Conservation (phyloP, 495 filamentous ascomycete species). For the Beverwykella pulmonaria region DNA sequence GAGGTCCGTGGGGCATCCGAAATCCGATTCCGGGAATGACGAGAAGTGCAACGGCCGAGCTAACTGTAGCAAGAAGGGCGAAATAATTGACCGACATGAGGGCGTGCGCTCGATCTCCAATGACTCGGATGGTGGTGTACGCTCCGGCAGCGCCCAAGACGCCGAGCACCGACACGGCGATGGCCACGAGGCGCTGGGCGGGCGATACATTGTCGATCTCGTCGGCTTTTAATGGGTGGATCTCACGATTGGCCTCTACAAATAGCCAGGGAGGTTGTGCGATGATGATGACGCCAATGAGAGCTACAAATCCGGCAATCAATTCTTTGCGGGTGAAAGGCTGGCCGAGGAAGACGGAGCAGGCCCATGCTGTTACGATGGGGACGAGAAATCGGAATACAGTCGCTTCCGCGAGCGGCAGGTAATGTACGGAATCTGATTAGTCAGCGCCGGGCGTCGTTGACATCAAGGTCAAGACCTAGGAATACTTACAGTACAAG, state of each 20-base stretch:
- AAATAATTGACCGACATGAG: constrained; percentile 20
- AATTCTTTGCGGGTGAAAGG: constrained; percentile 1
- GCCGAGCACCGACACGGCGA: not conserved
- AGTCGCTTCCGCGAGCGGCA: constrained; percentile 8
- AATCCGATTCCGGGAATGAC: not conserved
- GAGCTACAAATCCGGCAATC: constrained; percentile 1
- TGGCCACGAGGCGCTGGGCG: constrained; percentile 1
- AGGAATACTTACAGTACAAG: constrained; percentile 6
- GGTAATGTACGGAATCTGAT: constrained; percentile 5
- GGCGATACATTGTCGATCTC: not conserved
- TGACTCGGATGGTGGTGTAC: constrained; percentile 13
- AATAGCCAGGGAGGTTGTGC: constrained; percentile 10
- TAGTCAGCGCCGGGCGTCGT: not conserved
- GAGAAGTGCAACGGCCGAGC: constrained; percentile 1
- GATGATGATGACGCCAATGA: constrained; percentile 7
- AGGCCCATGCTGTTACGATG: constrained; percentile 7
- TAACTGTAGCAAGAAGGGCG: constrained; percentile 3
- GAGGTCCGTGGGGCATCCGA: not conserved
- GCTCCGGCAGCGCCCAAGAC: not conserved
- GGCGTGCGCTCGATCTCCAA: constrained; percentile 9
- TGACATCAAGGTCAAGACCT: no score
- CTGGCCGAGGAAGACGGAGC: constrained; percentile 3
- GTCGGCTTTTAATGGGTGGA: not conserved
- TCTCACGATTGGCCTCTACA: not conserved
- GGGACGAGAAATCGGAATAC: constrained; percentile 19